phyloP scores from a whole-genome alignment of 306 rosid species.

The Dryas alaskensis region DNA sequence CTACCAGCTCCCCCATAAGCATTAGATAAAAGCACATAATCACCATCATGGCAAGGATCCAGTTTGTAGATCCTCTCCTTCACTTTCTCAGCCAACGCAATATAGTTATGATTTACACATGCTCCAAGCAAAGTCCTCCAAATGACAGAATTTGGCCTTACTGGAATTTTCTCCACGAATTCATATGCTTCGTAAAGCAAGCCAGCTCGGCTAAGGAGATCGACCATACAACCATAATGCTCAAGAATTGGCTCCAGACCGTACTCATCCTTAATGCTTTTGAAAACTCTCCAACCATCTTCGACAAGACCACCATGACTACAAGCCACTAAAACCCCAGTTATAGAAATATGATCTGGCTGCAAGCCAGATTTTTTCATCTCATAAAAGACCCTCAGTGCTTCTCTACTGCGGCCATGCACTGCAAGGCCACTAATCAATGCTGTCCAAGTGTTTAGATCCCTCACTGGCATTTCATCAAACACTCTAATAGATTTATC shows the following conservation, averaged over 20 bases:
- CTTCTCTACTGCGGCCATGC: conserved; percentile 31
- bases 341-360: conserved; percentile 26
- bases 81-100: conserved; percentile 27
- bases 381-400: conserved; percentile 21
- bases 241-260: conserved; percentile 26
- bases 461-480: conserved; percentile 23
- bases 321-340: conserved; percentile 26
- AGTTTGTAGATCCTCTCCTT: not conserved
- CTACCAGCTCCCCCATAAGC: conserved; percentile 4
- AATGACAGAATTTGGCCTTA: conserved; percentile 20
- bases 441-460: conserved; percentile 25
- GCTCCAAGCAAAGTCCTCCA: conserved; percentile 35
- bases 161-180: conserved; percentile 20
- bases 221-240: conserved; percentile 34
- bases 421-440: conserved; percentile 25
- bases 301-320: conserved; percentile 22
- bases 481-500: conserved; percentile 21
- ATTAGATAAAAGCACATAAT: conserved; percentile 10
- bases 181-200: conserved; percentile 23
- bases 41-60: conserved; percentile 9
- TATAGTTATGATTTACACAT: conserved; percentile 24
- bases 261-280: conserved; percentile 21
- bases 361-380: conserved; percentile 13
- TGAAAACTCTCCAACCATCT: conserved; percentile 25
- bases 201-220: conserved; percentile 27